Conservation (phyloP, 768 basidiomycete genomes). For the Lentinula aciculospora region DNA sequence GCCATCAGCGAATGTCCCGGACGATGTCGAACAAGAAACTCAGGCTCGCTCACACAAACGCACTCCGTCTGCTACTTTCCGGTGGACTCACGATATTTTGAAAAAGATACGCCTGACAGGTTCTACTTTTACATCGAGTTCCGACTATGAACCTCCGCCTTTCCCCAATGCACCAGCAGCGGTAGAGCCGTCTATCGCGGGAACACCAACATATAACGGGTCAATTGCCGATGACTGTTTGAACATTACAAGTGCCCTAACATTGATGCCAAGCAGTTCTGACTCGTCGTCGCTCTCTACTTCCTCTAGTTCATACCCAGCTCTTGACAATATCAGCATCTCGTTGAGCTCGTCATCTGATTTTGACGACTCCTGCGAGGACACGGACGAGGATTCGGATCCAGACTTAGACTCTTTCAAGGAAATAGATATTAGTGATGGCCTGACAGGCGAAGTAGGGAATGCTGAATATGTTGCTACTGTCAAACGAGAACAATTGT, state of each 20-base stretch:
- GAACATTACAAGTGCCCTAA: too few relatives aligned
- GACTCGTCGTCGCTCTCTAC: slow-evolving; percentile 4
- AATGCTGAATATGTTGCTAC: slow-evolving; percentile 12
- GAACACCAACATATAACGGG: background rate
- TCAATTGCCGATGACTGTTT: background rate
- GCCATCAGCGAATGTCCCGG: background rate
- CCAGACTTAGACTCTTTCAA: slow-evolving; percentile 9
- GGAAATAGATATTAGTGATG: slow-evolving; percentile 14
- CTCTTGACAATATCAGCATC: slow-evolving; percentile 10
- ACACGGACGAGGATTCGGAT: slow-evolving; percentile 8
- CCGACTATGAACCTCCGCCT: background rate
- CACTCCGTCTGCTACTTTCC: slow-evolving; percentile 1
- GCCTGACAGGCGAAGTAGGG: slow-evolving; percentile 15
- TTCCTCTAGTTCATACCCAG: slow-evolving; percentile 10
- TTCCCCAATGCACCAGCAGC: background rate
- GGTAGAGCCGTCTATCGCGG: background rate
- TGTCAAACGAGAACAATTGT: slow-evolving; percentile 6
- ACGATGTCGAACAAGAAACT: background rate
- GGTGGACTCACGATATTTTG: slow-evolving; percentile 1
- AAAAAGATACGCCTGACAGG: slow-evolving; percentile 2
- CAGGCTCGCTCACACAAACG: background rate
- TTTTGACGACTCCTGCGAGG: background rate
- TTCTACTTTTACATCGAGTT: background rate
- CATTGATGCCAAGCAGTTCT: background rate
- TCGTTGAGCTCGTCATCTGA: slow-evolving; percentile 1